Evolutionary conservation across 257 asterid species (phyloP).

Genomic region (Coffea canephora): DNA sequence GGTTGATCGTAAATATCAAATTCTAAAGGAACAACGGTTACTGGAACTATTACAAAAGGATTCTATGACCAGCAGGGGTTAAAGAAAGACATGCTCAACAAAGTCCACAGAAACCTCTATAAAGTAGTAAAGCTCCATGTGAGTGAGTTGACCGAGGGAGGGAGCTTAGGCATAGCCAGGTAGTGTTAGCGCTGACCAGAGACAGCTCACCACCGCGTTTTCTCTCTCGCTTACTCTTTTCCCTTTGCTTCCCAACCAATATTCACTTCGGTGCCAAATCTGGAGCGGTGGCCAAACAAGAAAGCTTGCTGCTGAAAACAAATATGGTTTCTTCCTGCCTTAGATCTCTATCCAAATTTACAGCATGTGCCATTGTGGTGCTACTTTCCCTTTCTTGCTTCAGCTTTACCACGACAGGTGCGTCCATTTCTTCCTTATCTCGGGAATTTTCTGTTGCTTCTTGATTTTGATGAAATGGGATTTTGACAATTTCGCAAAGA

Average conservation of each 20-base stretch:
- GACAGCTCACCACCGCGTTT: conserved; percentile 26
- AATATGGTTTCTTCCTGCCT: conserved; percentile 37
- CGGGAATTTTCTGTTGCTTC: conserved; percentile 3
- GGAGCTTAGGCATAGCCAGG: neutral
- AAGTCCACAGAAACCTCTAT: conserved; percentile 21
- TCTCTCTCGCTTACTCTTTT: conserved; percentile 10
- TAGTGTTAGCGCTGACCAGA: conserved; percentile 6
- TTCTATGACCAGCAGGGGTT: neutral
- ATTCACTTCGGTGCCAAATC: conserved; percentile 35
- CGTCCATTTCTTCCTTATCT: neutral
- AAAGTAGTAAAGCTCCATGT: conserved; percentile 5
- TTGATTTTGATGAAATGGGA: conserved; percentile 5
- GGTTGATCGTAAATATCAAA: no score
- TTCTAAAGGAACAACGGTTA: no score
- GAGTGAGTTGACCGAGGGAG: neutral
- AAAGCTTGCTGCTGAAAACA: conserved; percentile 19
- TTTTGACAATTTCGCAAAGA: conserved; percentile 1
- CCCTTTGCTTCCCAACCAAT: neutral
- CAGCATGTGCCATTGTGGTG: conserved; percentile 29
- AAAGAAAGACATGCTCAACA: conserved; percentile 21
- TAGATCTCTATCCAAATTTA: conserved; percentile 37
- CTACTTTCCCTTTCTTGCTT: conserved; percentile 48
- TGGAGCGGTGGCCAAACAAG: conserved; percentile 28
- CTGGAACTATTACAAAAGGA: neutral
- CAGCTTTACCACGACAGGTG: conserved; percentile 60